A percentile compares a stretch with the other conserved stretches of the same genome.
These are phyloP conservation scores for Geranomyces variabilis DNA, from an alignment of 192 early-diverging fungal species.

Conservation along the genomic window DNA sequence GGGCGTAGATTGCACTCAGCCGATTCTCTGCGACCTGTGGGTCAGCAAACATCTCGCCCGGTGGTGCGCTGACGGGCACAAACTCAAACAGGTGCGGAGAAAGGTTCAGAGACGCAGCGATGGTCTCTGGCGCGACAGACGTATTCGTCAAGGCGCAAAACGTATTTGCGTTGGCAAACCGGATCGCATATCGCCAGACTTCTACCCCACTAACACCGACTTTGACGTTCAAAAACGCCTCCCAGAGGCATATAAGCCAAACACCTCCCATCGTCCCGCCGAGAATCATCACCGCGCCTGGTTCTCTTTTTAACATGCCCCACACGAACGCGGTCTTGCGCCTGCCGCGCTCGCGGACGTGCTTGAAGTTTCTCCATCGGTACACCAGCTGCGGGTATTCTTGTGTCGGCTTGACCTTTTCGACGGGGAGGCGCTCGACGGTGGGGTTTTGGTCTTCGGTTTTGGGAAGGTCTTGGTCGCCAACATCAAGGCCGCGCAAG, in stretches of 20 bases:
- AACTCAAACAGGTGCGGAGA: constrained; percentile 18
- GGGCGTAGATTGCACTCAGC: constrained; percentile 14
- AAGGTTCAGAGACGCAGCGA: constrained; percentile 7
- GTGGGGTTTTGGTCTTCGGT: constrained; percentile 3
- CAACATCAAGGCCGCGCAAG: background rate
- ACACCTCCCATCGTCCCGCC: constrained; percentile 16
- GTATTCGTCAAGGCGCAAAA: constrained; percentile 20
- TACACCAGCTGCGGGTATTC: constrained; percentile 24
- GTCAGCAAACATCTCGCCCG: background rate
- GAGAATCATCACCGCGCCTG: constrained; percentile 19
- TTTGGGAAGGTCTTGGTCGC: background rate
- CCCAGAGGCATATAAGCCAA: constrained; percentile 16
- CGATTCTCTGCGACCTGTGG: constrained; percentile 8
- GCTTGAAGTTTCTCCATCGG: background rate
- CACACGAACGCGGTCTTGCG: constrained; percentile 22
- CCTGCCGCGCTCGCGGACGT: constrained; percentile 16
- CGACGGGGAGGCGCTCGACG: constrained; percentile 1
- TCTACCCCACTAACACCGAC: background rate
- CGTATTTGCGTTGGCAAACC: constrained; percentile 27
- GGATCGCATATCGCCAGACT: constrained; percentile 11
- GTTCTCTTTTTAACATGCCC: constrained; percentile 14
- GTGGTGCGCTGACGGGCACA: background rate
- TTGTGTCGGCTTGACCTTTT: constrained; percentile 7
- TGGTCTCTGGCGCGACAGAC: constrained; percentile 17
- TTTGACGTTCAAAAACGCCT: constrained; percentile 15